These are phyloP conservation scores for Fusarium chuoi DNA, from an alignment of 2,329 filamentous ascomycete species.

Conservation along the genomic window DNA sequence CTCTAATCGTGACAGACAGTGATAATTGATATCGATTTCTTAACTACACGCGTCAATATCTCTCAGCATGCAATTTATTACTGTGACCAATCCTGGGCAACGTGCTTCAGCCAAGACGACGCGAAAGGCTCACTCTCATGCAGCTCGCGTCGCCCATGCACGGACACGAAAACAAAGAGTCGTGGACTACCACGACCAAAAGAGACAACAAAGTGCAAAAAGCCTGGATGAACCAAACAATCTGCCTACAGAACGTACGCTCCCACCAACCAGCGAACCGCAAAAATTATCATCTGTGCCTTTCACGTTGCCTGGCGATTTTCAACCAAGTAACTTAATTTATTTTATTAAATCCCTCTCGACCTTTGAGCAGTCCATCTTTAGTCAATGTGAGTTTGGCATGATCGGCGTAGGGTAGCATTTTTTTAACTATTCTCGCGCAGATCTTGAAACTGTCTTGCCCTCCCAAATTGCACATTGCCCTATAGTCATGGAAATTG, in stretches of 20 bases:
- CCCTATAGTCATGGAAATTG: neutral
- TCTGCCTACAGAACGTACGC: accelerated
- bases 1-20: neutral
- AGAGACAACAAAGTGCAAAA: neutral
- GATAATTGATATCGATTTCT: neutral
- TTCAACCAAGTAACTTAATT: neutral
- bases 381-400: conserved; percentile 3
- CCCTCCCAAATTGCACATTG: neutral
- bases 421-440: neutral
- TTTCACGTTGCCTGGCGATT: neutral
- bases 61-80: neutral
- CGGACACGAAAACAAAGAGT: neutral
- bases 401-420: neutral
- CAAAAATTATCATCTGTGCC: neutral
- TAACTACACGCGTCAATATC: neutral
- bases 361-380: neutral
- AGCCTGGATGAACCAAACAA: no score
- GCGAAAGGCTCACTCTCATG: conserved; percentile 7
- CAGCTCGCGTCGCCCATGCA: conserved; percentile 8
- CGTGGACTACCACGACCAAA: neutral
- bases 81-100: neutral
- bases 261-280: accelerated
- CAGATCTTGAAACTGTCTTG: conserved; percentile 4
- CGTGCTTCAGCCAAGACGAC: neutral
- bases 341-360: neutral